Evolutionary conservation across 805 yeast genomes (phyloP).

Genomic region (Vanderwaltozyma tropicalis): DNA sequence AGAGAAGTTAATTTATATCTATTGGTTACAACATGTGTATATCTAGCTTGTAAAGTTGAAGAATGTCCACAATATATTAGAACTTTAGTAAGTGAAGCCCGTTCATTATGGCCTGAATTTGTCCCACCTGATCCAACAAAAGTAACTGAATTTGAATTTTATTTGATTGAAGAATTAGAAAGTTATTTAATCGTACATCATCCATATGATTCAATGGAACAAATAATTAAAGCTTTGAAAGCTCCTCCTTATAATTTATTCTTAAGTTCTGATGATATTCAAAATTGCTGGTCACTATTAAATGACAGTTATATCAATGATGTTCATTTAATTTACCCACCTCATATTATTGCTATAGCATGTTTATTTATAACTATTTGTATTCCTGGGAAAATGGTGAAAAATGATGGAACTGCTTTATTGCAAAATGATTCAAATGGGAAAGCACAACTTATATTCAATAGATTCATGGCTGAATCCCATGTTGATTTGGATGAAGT

Average conservation of each 20-base stretch:
- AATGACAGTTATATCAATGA: constrained; percentile 89
- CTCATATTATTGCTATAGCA: constrained; percentile 77
- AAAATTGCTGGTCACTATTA: constrained; percentile 79
- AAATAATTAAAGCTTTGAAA: constrained; percentile 37
- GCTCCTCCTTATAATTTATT: constrained; percentile 18
- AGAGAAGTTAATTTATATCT: constrained; percentile 77
- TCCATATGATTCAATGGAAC: constrained; percentile 56
- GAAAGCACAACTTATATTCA: constrained; percentile 12
- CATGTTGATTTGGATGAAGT: constrained; percentile 70
- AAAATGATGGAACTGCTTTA: neutral
- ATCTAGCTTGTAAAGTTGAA: constrained; percentile 86
- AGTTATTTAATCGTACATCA: constrained; percentile 63
- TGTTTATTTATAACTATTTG: constrained; percentile 66
- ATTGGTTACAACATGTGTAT: constrained; percentile 73
- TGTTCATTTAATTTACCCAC: constrained; percentile 71
- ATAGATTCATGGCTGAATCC: constrained; percentile 55
- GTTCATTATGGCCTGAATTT: constrained; percentile 89
- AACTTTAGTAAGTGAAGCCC: constrained; percentile 70
- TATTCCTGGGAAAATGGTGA: constrained; percentile 9
- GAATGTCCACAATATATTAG: constrained; percentile 93
- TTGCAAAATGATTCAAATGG: neutral
- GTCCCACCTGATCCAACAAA: constrained; percentile 86
- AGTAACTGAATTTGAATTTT: constrained; percentile 92
- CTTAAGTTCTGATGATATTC: constrained; percentile 57
- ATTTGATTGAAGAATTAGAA: constrained; percentile 78